Percentiles rank a stretch among this genome's conserved stretches.
Evolutionary conservation across 495 filamentous ascomycete genomes (phyloP).

Genomic region (Aspergillus wentii): DNA sequence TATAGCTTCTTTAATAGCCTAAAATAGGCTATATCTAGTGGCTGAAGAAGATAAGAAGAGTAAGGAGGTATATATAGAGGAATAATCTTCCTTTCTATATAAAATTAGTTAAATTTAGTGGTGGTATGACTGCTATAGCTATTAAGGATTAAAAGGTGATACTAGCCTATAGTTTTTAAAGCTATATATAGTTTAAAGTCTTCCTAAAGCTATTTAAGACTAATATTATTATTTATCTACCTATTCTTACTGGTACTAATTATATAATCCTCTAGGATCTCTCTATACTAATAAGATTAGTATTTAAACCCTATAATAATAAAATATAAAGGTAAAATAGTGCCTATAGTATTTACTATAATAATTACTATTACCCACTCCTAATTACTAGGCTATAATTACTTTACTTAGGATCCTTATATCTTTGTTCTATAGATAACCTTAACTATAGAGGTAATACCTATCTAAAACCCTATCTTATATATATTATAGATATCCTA

Average conservation of each 20-base stretch:
- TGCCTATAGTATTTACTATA: constrained; percentile 11
- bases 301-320: constrained; percentile 15
- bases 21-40: constrained; percentile 21
- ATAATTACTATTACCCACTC: constrained; percentile 17
- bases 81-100: constrained; percentile 21
- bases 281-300: constrained; percentile 15
- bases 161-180: constrained; percentile 10
- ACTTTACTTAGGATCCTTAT: constrained; percentile 7
- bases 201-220: constrained; percentile 12
- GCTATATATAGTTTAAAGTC: constrained; percentile 16
- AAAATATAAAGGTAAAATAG: constrained; percentile 14
- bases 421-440: constrained; percentile 11
- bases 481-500: constrained; percentile 43
- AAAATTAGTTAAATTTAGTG: constrained; percentile 17
- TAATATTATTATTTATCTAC: constrained; percentile 19
- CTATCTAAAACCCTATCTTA: constrained; percentile 30
- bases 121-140: constrained; percentile 23
- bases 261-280: constrained; percentile 5
- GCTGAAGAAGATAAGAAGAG: constrained; percentile 19
- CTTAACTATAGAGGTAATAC: constrained; percentile 12
- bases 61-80: constrained; percentile 5
- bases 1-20: constrained; percentile 14
- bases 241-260: constrained; percentile 14
- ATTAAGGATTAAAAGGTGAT: constrained; percentile 25
- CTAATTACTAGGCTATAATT: constrained; percentile 7